Evolutionary conservation across 805 yeast species (phyloP), one percentile per base, ranked within the genome.

Genomic region (Limtongia smithiae): DNA sequence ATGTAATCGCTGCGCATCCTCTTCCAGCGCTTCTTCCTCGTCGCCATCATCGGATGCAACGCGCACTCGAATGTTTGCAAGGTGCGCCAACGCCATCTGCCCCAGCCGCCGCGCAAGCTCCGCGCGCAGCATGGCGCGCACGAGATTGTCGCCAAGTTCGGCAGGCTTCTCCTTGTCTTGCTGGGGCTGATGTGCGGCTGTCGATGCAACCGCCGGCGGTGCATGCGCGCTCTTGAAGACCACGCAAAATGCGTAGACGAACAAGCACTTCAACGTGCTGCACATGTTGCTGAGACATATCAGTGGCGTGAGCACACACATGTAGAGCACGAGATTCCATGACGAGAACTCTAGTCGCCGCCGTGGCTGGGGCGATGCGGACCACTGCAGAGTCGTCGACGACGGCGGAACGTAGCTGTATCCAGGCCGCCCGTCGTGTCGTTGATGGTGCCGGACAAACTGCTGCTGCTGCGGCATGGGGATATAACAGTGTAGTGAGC

Each of bases 251-350:
- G 34, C 18, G n/a, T 28, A 36, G 28, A 32, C 22, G 18, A 37
- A 24, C 18, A 28, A 7, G 20, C 24, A 17, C 41, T 31, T 37
- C 37, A 48, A 15, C 2, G 45, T 32, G n/a, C 17, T 8, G 30
- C n/a, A 25, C 21, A 37, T 12, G 27, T 34, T 31, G 20, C 12
- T 22, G 24, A 35, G 20, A 22, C 41, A 38, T 11, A 20, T 24
- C 22, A 48, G 41, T 28, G 48, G 53, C 32, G 43, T 48, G 34
- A 48, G 24, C 25, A 48, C 20, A 33, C 53, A 48, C 14, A 36
- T 41, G 33, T 41, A 41, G 30, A 48, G 42, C 33, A 48, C 37
- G 34, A 48, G 21, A 17, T 39, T 44, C 32, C 30, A 44, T 2
- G 53, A 24, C 21, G 48, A 31, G 35, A 48, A 48, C 14, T n/a